A percentile compares a stretch with the other conserved stretches of the same genome.
Evolutionary conservation across 495 filamentous ascomycete genomes (phyloP).

Genomic region (Hyaloscypha variabilis): DNA sequence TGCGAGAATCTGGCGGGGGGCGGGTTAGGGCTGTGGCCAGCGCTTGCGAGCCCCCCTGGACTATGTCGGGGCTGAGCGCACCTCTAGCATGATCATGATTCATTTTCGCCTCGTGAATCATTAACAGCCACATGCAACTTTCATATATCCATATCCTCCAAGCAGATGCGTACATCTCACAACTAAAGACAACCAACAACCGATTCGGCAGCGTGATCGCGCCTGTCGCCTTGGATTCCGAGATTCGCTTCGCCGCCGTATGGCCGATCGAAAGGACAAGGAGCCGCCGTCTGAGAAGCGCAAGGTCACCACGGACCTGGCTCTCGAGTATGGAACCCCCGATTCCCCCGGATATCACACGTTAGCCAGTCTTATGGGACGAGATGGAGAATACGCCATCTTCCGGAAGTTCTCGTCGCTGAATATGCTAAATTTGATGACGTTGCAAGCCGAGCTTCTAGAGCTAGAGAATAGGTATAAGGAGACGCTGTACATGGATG

Average conservation of each 20-base stretch:
- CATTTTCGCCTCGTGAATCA: too few relatives aligned
- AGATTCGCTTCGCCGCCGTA: background rate
- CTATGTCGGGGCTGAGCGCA: too few relatives aligned
- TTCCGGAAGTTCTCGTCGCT: constrained; percentile 6
- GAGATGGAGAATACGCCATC: constrained; percentile 4
- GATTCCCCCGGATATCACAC: background rate
- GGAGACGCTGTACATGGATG: background rate
- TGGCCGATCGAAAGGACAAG: background rate
- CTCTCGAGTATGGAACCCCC: constrained; percentile 3
- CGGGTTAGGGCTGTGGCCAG: too few relatives aligned
- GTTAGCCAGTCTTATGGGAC: background rate
- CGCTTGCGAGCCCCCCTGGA: too few relatives aligned
- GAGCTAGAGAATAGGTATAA: constrained; percentile 3
- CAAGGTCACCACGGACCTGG: background rate
- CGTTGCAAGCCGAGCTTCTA: background rate
- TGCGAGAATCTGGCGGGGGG: too few relatives aligned
- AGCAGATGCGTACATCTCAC: too few relatives aligned
- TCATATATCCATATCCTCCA: too few relatives aligned
- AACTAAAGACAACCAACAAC: too few relatives aligned
- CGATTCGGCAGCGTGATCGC: too few relatives aligned
- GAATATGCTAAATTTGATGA: constrained; percentile 5
- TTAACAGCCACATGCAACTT: too few relatives aligned
- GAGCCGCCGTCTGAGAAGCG: background rate
- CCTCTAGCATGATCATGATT: too few relatives aligned
- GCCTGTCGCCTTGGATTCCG: too few relatives aligned